These are phyloP conservation scores for Nectriaceae sp. DNA, from an alignment of 2,329 filamentous ascomycete species.

Conservation along the genomic window DNA sequence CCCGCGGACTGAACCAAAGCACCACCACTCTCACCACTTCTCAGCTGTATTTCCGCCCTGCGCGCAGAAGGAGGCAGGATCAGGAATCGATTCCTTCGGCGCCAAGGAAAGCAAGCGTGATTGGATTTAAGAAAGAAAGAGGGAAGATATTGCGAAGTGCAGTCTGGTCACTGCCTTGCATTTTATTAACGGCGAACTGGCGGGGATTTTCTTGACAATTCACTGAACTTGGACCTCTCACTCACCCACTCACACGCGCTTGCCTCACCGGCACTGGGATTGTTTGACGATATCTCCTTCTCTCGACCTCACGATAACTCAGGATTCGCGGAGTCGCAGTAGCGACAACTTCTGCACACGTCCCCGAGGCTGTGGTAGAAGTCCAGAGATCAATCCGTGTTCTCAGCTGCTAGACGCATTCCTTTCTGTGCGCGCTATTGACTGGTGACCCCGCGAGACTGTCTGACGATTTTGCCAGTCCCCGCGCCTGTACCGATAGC, in stretches of 20 bases:
- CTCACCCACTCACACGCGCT: slow-evolving; percentile 6
- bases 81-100: background rate
- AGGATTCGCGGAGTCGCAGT: too few relatives aligned
- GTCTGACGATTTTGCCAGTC: too few relatives aligned
- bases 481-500: too few relatives aligned
- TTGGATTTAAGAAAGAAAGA: slow-evolving; percentile 4
- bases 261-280: too few relatives aligned
- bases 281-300: too few relatives aligned
- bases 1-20: slow-evolving; percentile 19
- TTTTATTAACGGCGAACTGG: slow-evolving; percentile 8
- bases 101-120: slow-evolving; percentile 1
- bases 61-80: background rate
- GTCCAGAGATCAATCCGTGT: too few relatives aligned
- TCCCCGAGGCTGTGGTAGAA: too few relatives aligned
- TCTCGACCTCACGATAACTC: too few relatives aligned
- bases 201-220: slow-evolving; percentile 15
- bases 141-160: slow-evolving; percentile 12
- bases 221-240: background rate
- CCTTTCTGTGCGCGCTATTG: too few relatives aligned
- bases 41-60: slow-evolving; percentile 3
- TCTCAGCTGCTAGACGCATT: too few relatives aligned
- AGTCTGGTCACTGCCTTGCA: slow-evolving; percentile 27
- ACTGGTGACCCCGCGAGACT: too few relatives aligned
- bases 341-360: too few relatives aligned
- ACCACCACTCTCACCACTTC: slow-evolving; percentile 15